These are phyloP conservation scores for Scutellaria barbata DNA, from an alignment of 257 asterid genomes.

Conservation along the genomic window DNA sequence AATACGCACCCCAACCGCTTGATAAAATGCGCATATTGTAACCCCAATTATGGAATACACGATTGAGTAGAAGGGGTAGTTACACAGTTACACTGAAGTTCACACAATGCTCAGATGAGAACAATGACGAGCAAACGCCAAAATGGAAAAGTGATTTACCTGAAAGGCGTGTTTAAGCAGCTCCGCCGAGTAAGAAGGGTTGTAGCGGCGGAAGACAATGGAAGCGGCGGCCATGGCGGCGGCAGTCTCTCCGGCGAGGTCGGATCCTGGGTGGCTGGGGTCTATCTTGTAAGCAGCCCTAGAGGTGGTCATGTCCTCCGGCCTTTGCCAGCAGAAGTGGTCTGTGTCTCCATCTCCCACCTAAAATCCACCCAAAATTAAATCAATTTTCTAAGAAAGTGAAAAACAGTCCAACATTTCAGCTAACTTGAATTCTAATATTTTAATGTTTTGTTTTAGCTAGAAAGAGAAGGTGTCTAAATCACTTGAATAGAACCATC, in stretches of 20 bases:
- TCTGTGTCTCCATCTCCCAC: slow-evolving; percentile 97
- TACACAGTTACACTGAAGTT: slow-evolving; percentile 25
- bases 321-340: slow-evolving; percentile 96
- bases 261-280: slow-evolving; percentile 84
- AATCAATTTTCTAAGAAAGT: slow-evolving; percentile 10
- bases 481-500: slow-evolving; percentile 31
- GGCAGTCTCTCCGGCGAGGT: slow-evolving; percentile 96
- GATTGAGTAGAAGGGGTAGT: slow-evolving; percentile 5
- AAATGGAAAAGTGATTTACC: slow-evolving; percentile 45
- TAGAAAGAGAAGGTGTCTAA: background rate
- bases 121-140: background rate
- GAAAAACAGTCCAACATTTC: background rate
- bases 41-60: slow-evolving; percentile 17
- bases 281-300: slow-evolving; percentile 79
- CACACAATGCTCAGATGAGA: slow-evolving; percentile 2
- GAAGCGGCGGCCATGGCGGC: slow-evolving; percentile 99
- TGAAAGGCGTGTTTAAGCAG: slow-evolving; percentile 82
- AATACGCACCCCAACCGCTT: slow-evolving; percentile 45
- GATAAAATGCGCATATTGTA: slow-evolving; percentile 43
- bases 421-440: slow-evolving; percentile 21
- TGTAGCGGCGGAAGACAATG: slow-evolving; percentile 74
- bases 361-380: slow-evolving; percentile 35
- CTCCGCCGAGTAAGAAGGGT: slow-evolving; percentile 65
- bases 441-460: slow-evolving; percentile 11
- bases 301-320: slow-evolving; percentile 95